Conservation (phyloP, 2,329 filamentous ascomycete species). For the Cordyceps fumosorosea region DNA sequence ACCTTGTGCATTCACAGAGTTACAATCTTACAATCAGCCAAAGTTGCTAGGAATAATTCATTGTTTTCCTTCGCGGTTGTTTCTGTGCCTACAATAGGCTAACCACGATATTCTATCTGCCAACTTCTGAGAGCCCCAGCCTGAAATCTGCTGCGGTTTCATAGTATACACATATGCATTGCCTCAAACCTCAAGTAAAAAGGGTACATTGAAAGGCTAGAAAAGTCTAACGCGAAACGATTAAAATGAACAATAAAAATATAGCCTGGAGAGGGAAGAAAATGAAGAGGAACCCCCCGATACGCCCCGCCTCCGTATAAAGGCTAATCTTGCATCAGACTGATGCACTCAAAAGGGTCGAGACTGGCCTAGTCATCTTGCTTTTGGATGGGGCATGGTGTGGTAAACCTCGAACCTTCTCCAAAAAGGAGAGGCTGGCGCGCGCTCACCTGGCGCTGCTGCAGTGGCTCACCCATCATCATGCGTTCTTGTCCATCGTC, state of each 20-base stretch:
- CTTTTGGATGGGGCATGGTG: background rate
- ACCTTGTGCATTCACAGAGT: too few relatives aligned
- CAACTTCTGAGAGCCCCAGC: too few relatives aligned
- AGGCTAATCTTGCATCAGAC: background rate
- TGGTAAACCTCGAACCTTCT: background rate
- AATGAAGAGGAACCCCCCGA: background rate
- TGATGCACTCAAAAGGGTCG: background rate
- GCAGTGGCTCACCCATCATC: background rate
- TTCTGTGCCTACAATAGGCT: too few relatives aligned
- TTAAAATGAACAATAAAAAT: background rate
- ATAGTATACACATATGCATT: background rate
- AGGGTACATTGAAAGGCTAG: too few relatives aligned
- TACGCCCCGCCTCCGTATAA: background rate
- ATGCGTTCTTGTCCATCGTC: background rate
- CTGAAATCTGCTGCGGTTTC: background rate
- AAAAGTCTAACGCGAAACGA: too few relatives aligned
- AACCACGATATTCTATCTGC: too few relatives aligned
- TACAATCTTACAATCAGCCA: too few relatives aligned
- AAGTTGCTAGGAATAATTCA: too few relatives aligned
- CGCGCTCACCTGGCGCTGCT: slow-evolving; percentile 8
- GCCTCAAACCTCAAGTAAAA: too few relatives aligned
- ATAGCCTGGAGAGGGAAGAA: background rate
- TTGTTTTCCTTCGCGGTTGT: too few relatives aligned
- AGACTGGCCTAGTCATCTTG: background rate
- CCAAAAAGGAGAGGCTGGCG: background rate